phyloP scores from a whole-genome alignment of 345 rosid genomes.

The Salix viminalis region DNA sequence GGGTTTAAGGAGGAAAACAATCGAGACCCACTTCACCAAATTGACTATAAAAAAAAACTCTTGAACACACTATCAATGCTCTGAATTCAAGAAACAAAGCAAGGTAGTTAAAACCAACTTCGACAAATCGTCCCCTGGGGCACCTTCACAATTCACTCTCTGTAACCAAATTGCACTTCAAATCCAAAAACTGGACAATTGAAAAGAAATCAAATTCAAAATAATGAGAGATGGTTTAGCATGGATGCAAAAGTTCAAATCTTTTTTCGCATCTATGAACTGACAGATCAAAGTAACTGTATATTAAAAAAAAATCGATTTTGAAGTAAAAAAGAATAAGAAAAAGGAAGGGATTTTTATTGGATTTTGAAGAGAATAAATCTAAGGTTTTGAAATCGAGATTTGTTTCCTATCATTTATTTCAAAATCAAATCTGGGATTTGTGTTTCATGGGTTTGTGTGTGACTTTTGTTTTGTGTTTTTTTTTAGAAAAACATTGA shows the following conservation, averaged over 20 bases:
- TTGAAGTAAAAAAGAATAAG: not conserved
- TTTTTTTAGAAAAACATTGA: not conserved
- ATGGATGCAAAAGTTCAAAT: not conserved
- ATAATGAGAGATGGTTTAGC: not conserved
- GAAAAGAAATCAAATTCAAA: not conserved
- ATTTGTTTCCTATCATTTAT: not conserved
- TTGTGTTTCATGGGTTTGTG: not conserved
- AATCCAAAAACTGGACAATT: not conserved
- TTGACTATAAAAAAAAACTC: not conserved
- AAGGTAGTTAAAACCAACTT: constrained; percentile 9
- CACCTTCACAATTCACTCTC: constrained; percentile 4
- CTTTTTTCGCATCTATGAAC: not conserved
- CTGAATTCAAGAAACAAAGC: not conserved
- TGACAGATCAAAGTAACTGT: constrained; percentile 2
- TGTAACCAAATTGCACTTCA: constrained; percentile 5
- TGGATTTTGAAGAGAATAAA: constrained; percentile 15
- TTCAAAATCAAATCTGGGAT: constrained; percentile 4
- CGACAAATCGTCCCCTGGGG: constrained; percentile 16
- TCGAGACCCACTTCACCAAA: constrained; percentile 10
- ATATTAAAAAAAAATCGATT: not conserved
- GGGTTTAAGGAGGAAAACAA: not conserved
- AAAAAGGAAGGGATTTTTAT: not conserved
- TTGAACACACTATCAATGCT: not conserved
- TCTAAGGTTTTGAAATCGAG: constrained; percentile 17
- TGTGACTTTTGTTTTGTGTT: not conserved